These are phyloP conservation scores for Begonia fuchsioides DNA, from an alignment of 306 rosid species.

Conservation along the genomic window DNA sequence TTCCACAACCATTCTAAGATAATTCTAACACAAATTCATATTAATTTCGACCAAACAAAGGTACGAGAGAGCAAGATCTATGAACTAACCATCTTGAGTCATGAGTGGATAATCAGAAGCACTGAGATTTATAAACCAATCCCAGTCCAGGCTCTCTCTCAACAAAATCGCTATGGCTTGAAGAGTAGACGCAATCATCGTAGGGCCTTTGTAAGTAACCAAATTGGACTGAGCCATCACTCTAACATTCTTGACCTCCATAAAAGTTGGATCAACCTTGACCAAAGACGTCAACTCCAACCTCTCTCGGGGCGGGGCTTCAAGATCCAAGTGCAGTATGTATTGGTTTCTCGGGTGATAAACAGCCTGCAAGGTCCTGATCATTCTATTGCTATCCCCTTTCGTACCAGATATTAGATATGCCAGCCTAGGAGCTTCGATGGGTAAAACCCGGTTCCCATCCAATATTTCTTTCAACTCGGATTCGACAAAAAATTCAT, in stretches of 20 bases:
- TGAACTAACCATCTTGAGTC: slow-evolving; percentile 84
- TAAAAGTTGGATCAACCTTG: slow-evolving; percentile 65
- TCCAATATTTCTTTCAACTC: slow-evolving; percentile 35
- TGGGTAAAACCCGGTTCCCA: slow-evolving; percentile 11
- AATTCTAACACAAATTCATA: too few species aligned
- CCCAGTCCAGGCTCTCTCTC: slow-evolving; percentile 62
- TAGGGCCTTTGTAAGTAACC: slow-evolving; percentile 97
- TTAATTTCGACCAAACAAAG: too few species aligned
- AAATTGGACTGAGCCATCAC: slow-evolving; percentile 71
- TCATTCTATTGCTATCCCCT: slow-evolving; percentile 90
- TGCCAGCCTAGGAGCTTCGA: slow-evolving; percentile 61
- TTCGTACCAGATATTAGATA: slow-evolving; percentile 93
- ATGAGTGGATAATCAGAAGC: slow-evolving; percentile 97
- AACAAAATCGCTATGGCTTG: slow-evolving; percentile 86
- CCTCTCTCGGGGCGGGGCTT: slow-evolving; percentile 96
- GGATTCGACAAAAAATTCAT: slow-evolving; percentile 57
- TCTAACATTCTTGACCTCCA: slow-evolving; percentile 76
- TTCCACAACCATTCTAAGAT: too few species aligned
- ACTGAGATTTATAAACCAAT: slow-evolving; percentile 94
- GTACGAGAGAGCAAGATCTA: slow-evolving; percentile 3
- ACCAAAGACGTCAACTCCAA: slow-evolving; percentile 74
- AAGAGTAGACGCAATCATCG: slow-evolving; percentile 94
- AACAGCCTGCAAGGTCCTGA: slow-evolving; percentile 87
- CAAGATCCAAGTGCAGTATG: slow-evolving; percentile 86
- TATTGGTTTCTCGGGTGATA: slow-evolving; percentile 92